Percentiles rank a stretch among this genome's conserved stretches.
Conservation (phyloP, 129 eudicot genomes). For the Helichrysum umbraculigerum region DNA sequence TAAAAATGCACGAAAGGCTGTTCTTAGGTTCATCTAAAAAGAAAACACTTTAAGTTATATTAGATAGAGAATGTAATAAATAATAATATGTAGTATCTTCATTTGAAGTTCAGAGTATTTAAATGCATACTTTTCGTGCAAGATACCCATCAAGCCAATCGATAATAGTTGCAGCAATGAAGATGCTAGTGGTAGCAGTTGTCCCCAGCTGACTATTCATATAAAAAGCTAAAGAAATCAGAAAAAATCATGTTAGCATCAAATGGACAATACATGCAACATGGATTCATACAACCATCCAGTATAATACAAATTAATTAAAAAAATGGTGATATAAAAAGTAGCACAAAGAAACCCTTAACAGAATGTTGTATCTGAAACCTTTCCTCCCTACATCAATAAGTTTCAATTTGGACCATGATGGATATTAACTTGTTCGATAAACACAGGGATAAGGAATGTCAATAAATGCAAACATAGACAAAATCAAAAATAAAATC, state of each 20-base stretch:
- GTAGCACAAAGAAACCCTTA: no score
- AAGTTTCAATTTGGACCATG: no score
- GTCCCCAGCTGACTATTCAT: conserved; percentile 85
- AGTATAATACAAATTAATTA: not conserved
- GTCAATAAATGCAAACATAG: no score
- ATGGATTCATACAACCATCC: not conserved
- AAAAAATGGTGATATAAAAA: no score
- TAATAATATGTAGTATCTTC: not conserved
- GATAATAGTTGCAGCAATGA: conserved; percentile 86
- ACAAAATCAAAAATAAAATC: no score
- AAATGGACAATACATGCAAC: conserved; percentile 8
- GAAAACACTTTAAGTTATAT: no score
- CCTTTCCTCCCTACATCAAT: no score
- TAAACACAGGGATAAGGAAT: no score
- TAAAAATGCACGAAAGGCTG: no score
- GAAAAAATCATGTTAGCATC: conserved; percentile 20
- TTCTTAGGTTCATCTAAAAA: no score
- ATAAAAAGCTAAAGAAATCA: conserved; percentile 62
- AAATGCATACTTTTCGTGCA: conserved; percentile 69
- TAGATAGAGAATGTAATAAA: not conserved
- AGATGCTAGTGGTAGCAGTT: conserved; percentile 71
- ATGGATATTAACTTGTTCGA: no score
- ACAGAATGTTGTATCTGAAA: no score
- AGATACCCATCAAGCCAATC: conserved; percentile 99
- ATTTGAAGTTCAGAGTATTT: not conserved